Evolutionary conservation across 495 filamentous ascomycete genomes (phyloP).

Genomic region (Tuber aestivum): DNA sequence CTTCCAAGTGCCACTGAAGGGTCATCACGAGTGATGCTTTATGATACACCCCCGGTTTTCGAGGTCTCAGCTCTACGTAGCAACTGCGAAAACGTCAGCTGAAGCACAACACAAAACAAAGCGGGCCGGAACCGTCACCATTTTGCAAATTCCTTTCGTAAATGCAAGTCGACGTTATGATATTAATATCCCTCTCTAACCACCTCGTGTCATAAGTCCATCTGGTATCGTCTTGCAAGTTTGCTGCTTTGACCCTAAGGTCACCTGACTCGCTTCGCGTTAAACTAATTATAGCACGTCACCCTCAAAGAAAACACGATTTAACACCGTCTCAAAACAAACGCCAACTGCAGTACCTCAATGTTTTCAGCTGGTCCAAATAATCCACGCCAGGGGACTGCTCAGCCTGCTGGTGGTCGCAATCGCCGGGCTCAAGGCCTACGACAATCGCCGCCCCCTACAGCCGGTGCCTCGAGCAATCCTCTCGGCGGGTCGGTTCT

Average conservation of each 20-base stretch:
- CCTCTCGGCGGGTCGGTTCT: slow-evolving; percentile 20
- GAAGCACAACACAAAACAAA: neutral
- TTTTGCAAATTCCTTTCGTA: neutral
- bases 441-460: slow-evolving; percentile 32
- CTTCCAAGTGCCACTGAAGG: neutral
- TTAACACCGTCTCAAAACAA: neutral
- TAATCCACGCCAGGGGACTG: slow-evolving; percentile 25
- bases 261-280: slow-evolving; percentile 5
- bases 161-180: neutral
- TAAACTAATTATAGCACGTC: neutral
- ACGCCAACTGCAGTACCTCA: neutral
- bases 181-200: neutral
- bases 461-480: slow-evolving; percentile 23
- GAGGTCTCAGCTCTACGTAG: neutral
- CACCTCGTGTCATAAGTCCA: neutral
- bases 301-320: neutral
- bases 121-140: neutral
- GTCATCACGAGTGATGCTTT: neutral
- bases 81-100: neutral
- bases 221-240: neutral
- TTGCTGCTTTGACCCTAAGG: neutral
- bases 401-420: slow-evolving; percentile 17
- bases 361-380: slow-evolving; percentile 1
- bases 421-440: slow-evolving; percentile 17
- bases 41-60: slow-evolving; percentile 1